Evolutionary conservation across 164 flowering plant species (phyloP).

Genomic region (Chloranthus sessilifolius): DNA sequence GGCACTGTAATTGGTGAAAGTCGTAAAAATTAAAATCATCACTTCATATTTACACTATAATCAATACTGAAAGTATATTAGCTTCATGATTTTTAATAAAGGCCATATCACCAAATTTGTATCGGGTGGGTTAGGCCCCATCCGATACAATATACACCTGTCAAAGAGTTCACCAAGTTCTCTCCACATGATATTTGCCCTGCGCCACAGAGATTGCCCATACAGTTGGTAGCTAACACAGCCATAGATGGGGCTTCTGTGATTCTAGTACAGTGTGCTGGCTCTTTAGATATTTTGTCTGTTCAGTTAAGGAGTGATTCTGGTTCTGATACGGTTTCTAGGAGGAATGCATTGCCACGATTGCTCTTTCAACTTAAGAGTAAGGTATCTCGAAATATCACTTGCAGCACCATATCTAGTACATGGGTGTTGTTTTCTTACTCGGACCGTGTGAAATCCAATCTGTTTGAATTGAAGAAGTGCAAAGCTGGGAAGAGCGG

Average conservation of each 20-base stretch:
- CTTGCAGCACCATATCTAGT: conserved; percentile 71
- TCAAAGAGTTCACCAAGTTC: conserved; percentile 70
- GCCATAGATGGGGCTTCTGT: conserved; percentile 37
- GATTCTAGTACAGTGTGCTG: conserved; percentile 65
- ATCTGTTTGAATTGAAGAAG: conserved; percentile 56
- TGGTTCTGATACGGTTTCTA: conserved; percentile 22
- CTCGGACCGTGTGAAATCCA: conserved; percentile 68
- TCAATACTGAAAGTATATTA: no score
- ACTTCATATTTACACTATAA: no score
- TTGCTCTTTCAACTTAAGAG: conserved; percentile 61
- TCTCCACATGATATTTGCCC: conserved; percentile 98
- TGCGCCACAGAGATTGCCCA: conserved; percentile 85
- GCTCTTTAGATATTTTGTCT: conserved; percentile 43
- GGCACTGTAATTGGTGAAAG: no score
- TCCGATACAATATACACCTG: no score
- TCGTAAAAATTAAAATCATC: no score
- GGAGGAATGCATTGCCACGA: conserved; percentile 38
- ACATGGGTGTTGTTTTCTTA: conserved; percentile 68
- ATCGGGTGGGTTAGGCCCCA: no score
- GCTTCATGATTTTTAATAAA: no score
- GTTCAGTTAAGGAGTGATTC: conserved; percentile 31
- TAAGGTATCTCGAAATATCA: conserved; percentile 60
- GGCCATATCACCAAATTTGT: no score
- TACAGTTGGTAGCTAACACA: conserved; percentile 60
- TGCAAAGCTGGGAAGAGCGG: conserved; percentile 27